Base-by-base conservation (phyloP, 371 early-diverging fungal genomes). In the Zopfochytrium polystomum region DNA sequence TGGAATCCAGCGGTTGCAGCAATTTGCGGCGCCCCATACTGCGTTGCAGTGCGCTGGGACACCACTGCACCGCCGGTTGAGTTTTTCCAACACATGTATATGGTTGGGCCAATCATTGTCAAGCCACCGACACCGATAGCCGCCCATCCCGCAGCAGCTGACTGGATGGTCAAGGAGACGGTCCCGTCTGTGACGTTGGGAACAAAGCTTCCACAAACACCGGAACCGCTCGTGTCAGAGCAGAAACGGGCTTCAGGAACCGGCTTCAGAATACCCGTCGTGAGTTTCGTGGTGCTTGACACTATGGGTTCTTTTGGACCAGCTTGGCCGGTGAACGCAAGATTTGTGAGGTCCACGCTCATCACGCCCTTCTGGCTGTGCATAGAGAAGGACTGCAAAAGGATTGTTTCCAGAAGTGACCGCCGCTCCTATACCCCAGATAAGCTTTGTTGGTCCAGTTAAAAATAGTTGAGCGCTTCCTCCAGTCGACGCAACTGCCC, bases 81-180 rank as follows among this genome's bases (percentile, higher is more conserved):
- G 59, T 68, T 63, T 27, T 15, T 27, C 70, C 70, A 70, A 11
- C 48, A 59, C 26, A 65, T 58, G 38, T 65, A 68, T 34, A 71
- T 58, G 48, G 62, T 62, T 2, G 65, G 23, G 29, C 63, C 68
- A 1, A 43, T 25, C 71, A 71, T 71, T 26, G 13, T 11, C 2
- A 2, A 1, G 15, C 46, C n/a, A 3, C 59, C 62, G 27, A 72
- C 30, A 38, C 72, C 72, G 51, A 72, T 43, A 11, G 29, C 65
- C n/a, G 42, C 53, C 70, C 70, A 72, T 2, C 69, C 57, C 9
- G 7, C 29, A 0, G 32, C 18, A 15, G 42, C 48, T 3, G 63
- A 56, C 31, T 30, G 38, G 6, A 63, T 52, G 18, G 59, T 45
- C 25, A 67, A 42, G n/a, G 43, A 43, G 6, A 38, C 20, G 11